These are phyloP conservation scores for Phytophthora rubi DNA, from an alignment of 352 stramenopile species.

Conservation along the genomic window DNA sequence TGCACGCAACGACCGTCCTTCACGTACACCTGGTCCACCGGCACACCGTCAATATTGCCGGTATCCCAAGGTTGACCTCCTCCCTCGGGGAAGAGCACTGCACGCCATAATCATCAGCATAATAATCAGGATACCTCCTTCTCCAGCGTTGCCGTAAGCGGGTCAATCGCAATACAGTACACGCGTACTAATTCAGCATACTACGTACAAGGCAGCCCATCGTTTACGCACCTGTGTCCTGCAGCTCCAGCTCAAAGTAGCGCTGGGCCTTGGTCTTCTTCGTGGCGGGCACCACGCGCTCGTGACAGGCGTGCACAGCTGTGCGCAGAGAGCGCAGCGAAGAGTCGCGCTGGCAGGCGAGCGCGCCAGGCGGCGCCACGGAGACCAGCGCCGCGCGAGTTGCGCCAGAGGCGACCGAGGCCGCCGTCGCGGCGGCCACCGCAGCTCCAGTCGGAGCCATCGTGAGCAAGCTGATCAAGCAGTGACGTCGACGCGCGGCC, in stretches of 20 bases:
- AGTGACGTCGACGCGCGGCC: constrained; percentile 1
- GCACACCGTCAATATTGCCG: constrained; percentile 53
- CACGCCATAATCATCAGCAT: constrained; percentile 22
- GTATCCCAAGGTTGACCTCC: constrained; percentile 89
- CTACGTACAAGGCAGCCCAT: background rate
- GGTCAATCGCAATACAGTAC: background rate
- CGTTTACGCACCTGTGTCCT: constrained; percentile 55
- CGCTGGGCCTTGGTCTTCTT: constrained; percentile 49
- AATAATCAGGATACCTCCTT: constrained; percentile 1
- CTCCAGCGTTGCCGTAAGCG: background rate
- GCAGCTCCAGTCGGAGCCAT: constrained; percentile 34
- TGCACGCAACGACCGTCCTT: constrained; percentile 75
- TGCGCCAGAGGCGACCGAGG: constrained; percentile 12
- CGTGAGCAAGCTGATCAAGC: constrained; percentile 2
- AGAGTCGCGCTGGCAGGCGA: constrained; percentile 75
- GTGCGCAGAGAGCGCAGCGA: constrained; percentile 59
- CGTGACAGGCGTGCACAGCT: constrained; percentile 47
- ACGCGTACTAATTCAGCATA: too few relatives aligned
- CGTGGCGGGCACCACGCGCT: constrained; percentile 29
- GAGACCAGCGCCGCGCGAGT: constrained; percentile 1
- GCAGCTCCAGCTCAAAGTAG: constrained; percentile 67
- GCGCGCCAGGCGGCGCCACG: constrained; percentile 48
- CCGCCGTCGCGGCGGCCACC: constrained; percentile 23
- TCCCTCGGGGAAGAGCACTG: constrained; percentile 88
- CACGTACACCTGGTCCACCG: constrained; percentile 68